Evolutionary conservation across 2,329 filamentous ascomycete species (phyloP), one percentile per base, ranked within the genome.

Genomic region (Chaetomium sp.): DNA sequence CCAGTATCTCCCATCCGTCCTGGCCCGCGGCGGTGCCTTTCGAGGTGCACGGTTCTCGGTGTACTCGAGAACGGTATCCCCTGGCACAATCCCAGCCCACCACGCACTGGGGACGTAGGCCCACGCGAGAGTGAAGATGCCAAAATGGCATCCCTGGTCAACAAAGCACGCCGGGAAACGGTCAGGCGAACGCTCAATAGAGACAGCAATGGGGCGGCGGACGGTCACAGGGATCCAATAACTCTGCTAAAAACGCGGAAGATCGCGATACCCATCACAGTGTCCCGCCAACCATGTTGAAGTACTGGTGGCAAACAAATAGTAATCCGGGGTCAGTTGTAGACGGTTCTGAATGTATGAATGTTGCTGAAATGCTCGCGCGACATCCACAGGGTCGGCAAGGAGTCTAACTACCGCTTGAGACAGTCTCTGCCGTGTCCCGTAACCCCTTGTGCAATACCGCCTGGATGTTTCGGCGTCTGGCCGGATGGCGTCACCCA

Each of bases 141-240:
- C 19, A 27, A 56, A 12, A 35, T 62, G 63, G 47, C 42, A 59
- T 33, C n/a, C 6, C 21, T 62, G 23, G 47, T 4, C 45, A 10
- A 12, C 33, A 49, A 65, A 65, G 47, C 58, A 62, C n/a, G 63
- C 55, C 9, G 58, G 54, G 29, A 65, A 58, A 7, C 19, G 58
- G 23, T 65, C 45, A 6, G 47, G 54, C 16, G 31, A 51, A 12
- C 33, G 54, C 27, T 58, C 49, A 21, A 62, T n/a, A 23, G 54
- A 58, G 29, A 62, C 45, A 47, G 8, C 25, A 54, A 62, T 62
- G n/a, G 58, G 58, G 49, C 58, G 53, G 63, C 49, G 54, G 38
- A 49, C 35, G 27, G 63, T 58, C 53, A 65, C 54, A 42, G 59
- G 63, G 21, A 59, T 33, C 3, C 33, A 62, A 25, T 59, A 59